These are phyloP conservation scores for Dipodascus geniculatus DNA, from an alignment of 805 yeast genomes.

Conservation along the genomic window DNA sequence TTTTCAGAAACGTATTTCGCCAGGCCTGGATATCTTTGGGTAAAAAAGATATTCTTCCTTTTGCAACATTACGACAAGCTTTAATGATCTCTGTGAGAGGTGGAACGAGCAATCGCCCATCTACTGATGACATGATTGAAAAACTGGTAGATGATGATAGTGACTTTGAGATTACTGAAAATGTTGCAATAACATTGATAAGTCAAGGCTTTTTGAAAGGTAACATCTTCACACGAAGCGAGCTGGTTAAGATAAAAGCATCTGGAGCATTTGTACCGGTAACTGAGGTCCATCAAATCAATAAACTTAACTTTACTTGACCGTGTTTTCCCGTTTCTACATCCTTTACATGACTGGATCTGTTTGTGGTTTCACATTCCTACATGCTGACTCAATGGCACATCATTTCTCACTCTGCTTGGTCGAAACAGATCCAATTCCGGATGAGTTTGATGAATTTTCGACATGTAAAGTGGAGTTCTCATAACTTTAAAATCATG, in stretches of 20 bases:
- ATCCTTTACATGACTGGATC: too few species aligned
- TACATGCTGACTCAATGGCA: neutral
- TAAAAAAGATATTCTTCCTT: constrained; percentile 7
- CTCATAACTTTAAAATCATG: too few species aligned
- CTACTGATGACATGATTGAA: constrained; percentile 7
- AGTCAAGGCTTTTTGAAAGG: constrained; percentile 27
- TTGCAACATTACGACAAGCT: constrained; percentile 11
- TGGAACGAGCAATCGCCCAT: neutral
- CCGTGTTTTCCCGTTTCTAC: neutral
- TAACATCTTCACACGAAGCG: constrained; percentile 20
- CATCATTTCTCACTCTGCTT: too few species aligned
- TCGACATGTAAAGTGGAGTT: too few species aligned
- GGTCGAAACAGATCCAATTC: too few species aligned
- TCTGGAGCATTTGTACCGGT: constrained; percentile 17
- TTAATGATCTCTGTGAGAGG: constrained; percentile 3
- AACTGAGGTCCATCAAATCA: constrained; percentile 6
- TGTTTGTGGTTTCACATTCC: neutral
- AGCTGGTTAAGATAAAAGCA: constrained; percentile 13
- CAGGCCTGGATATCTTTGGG: constrained; percentile 9
- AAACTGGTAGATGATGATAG: constrained; percentile 7
- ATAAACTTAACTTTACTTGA: neutral
- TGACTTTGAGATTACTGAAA: constrained; percentile 21
- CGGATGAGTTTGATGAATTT: too few species aligned
- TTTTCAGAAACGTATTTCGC: constrained; percentile 21
- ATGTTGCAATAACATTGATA: constrained; percentile 23